Evolutionary conservation across 75 land plant species (phyloP), one percentile per base, ranked within the genome.

Genomic region (Pseudotsuga menziesii): DNA sequence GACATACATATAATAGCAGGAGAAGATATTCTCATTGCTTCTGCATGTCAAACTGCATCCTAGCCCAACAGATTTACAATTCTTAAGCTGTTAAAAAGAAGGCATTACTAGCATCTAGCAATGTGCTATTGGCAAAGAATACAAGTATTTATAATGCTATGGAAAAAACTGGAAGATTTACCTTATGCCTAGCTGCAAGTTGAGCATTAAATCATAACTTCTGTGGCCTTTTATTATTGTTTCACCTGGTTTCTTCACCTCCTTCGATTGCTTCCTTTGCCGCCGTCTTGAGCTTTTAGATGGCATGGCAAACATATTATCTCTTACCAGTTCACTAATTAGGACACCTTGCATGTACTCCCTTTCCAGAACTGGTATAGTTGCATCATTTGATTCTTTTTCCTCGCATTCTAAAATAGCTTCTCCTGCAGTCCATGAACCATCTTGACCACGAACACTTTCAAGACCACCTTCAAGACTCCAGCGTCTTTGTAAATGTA

Each of bases 291-390:
- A 81, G 57, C 84, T 87, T 81, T 77, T 85, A 16, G 91, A 80
- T 64, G 85, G 78, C 75, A 78, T 56, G 22, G 85, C 78, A 55
- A 85, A 86, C 22, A 77, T 77, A 69, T 80, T 82, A 54, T 82
- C 82, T 44, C 86, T 82, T 17, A 96, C 95, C 56, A 90, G 58
- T 82, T 96, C 99, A 86, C 88, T 94, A 71, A 94, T 94, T 14
- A 96, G 77, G 71, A 96, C 99, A 54, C 99, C 99, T 84, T 96
- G 99, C 82, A 90, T 93, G 76, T 96, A 96, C 81, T 96, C 98
- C n/a, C 98, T 77, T 79, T 92, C 98, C 61, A 96, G 73, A 4
- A 96, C 88, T 61, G 97, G 89, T 71, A 59, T 20, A 77, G 77
- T 78, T 56, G 58, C 71, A 57, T 62, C 82, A 13, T 79, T 78